Evolutionary conservation across 108 stramenopile genomes (phyloP).

Genomic region (Seminavis robusta): DNA sequence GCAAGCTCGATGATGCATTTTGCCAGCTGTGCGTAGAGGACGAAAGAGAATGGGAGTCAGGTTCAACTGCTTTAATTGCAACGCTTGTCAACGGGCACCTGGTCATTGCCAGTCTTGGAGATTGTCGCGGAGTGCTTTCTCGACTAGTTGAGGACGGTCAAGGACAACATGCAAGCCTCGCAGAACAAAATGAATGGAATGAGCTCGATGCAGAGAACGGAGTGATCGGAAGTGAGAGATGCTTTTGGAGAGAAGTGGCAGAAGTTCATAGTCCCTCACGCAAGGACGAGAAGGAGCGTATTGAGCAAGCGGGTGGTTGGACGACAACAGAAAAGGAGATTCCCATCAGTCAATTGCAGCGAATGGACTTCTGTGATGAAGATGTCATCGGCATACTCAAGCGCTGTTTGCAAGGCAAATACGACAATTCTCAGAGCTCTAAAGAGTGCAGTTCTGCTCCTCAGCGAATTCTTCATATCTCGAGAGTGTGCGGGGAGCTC

Average conservation of each 20-base stretch:
- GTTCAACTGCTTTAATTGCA: conserved; percentile 72
- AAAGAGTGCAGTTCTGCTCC: conserved; percentile 58
- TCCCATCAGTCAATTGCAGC: conserved; percentile 58
- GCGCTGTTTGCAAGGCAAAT: conserved; percentile 60
- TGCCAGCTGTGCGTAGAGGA: conserved; percentile 58
- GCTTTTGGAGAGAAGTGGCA: conserved; percentile 70
- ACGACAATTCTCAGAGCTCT: conserved; percentile 24
- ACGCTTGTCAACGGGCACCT: conserved; percentile 55
- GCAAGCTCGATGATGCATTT: conserved; percentile 63
- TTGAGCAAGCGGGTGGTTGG: conserved; percentile 80
- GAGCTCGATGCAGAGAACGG: conserved; percentile 23
- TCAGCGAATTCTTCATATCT: conserved; percentile 62
- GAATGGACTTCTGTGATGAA: conserved; percentile 66
- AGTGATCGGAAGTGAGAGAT: conserved; percentile 19
- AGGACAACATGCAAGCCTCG: conserved; percentile 10
- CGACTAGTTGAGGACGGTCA: conserved; percentile 22
- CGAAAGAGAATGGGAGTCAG: conserved; percentile 78
- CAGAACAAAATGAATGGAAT: conserved; percentile 25
- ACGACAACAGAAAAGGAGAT: conserved; percentile 72
- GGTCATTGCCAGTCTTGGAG: conserved; percentile 68
- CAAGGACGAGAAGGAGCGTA: conserved; percentile 54
- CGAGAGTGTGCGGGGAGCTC: conserved; percentile 79
- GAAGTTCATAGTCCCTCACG: conserved; percentile 60
- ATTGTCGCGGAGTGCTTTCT: conserved; percentile 69
- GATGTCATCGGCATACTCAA: conserved; percentile 74